Base-by-base conservation (phyloP, 257 asterid genomes). In the Forsythia suspensa region DNA sequence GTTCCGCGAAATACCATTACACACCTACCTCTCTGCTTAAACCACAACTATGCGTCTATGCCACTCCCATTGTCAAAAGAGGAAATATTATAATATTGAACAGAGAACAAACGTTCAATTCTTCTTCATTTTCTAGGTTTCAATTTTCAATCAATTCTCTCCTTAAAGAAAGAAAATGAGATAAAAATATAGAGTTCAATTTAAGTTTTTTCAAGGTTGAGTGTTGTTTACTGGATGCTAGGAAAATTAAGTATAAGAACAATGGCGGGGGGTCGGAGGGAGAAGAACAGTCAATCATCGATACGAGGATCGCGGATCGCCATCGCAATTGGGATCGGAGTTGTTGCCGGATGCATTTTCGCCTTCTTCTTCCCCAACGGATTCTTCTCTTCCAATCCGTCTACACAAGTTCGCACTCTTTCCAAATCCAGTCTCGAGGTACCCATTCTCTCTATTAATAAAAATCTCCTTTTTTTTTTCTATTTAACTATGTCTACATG, bases 191-290 rank as follows among this genome's bases (percentile, higher is more conserved):
- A 2, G 52, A 37, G 76, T 36, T 48, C 5, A 43, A 29, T 46
- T 24, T 37, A 9, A 46, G 18, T 41, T 72, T 34, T 29, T 72
- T 59, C 67, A 13, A 72, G 24, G 65, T 13, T 29, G 40, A 18
- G 42, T 34, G 42, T 29, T 24, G 76, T 72, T 72, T 72, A n/a
- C 70, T 63, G 16, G 3, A 21, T 63, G 40, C 70, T 63, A 29
- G 46, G 29, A 40, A 51, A 24, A 36, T 16, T 12, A 2, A 71
- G 40, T 43, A n/a, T 38, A 40, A n/a, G 69, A 71, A 44, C 7
- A 48, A 93, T 91, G 97, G 97, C 95, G 77, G 82, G 81, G 15
- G 86, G 86, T 41, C 90, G 97, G 57, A 87, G 88, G 73, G 97
- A 91, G 61, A 91, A 86, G 84, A 61, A 41, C 87, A 43, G 52